Conservation (phyloP, 2,329 filamentous ascomycete species). For the Nothomitra cinnamomea region DNA sequence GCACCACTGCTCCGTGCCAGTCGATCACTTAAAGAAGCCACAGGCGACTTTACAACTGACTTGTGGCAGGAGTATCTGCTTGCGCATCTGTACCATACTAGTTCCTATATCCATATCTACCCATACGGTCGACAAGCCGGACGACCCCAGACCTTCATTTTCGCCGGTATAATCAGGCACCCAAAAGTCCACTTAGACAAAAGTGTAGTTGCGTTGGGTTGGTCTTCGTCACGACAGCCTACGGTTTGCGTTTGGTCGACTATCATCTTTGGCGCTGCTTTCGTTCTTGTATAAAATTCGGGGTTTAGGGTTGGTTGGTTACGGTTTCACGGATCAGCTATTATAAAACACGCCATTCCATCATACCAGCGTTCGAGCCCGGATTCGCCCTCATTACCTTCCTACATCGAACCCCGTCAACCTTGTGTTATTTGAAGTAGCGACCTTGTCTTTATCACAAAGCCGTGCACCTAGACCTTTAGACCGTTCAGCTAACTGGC, state of each 20-base stretch:
- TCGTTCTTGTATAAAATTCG: background rate
- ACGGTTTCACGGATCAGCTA: background rate
- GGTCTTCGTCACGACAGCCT: background rate
- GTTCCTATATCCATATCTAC: background rate
- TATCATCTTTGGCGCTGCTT: background rate
- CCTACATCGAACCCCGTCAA: background rate
- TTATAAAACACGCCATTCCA: background rate
- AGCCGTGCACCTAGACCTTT: too few relatives aligned
- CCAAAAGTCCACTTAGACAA: background rate
- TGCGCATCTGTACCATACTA: background rate
- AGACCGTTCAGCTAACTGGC: too few relatives aligned
- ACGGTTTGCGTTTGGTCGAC: background rate
- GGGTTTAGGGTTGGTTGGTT: background rate
- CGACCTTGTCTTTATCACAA: too few relatives aligned
- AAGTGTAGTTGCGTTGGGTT: too few relatives aligned
- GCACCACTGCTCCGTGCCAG: background rate
- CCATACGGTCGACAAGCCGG: background rate
- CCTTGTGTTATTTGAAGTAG: background rate
- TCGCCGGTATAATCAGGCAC: background rate
- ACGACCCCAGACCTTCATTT: background rate
- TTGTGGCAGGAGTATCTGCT: background rate
- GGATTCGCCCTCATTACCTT: background rate
- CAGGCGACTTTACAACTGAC: background rate
- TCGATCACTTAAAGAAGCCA: background rate
- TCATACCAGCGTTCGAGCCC: background rate